Evolutionary conservation across 2,329 filamentous ascomycete genomes (phyloP).

Genomic region (Neofusicoccum parvum): DNA sequence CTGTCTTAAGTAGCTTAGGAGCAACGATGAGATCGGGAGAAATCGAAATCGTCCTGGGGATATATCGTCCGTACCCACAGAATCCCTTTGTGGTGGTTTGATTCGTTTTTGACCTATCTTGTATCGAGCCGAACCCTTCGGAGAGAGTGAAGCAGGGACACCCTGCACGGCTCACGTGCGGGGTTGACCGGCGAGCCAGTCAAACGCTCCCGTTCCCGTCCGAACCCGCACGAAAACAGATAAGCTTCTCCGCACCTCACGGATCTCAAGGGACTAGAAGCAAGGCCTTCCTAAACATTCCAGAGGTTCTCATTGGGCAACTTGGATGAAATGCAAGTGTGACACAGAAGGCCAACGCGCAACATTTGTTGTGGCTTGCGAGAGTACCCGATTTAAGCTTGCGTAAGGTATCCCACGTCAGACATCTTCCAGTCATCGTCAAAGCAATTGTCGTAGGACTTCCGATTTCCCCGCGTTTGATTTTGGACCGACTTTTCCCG

Average conservation of each 20-base stretch:
- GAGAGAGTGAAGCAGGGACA: neutral
- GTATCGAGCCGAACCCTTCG: neutral
- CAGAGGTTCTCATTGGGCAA: neutral
- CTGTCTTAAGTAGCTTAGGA: neutral
- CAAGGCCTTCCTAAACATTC: neutral
- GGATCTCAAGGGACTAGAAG: neutral
- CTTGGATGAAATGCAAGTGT: neutral
- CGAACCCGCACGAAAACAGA: slow-evolving; percentile 11
- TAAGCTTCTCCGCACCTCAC: slow-evolving; percentile 6
- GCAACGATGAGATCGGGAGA: neutral
- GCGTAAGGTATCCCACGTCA: slow-evolving; percentile 4
- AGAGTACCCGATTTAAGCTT: slow-evolving; percentile 11
- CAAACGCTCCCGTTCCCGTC: slow-evolving; percentile 7
- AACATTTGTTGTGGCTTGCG: slow-evolving; percentile 1
- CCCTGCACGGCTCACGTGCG: neutral
- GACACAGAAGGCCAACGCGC: neutral
- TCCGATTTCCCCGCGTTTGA: neutral
- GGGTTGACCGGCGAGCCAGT: slow-evolving; percentile 7
- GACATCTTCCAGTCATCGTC: neutral
- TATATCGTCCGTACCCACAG: neutral
- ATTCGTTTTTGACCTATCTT: neutral
- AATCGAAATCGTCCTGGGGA: neutral
- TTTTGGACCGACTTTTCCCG: neutral
- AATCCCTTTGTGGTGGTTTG: neutral
- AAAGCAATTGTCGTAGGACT: neutral